These are phyloP conservation scores for Fabrea salina DNA, from an alignment of 169 alveolate species.

Conservation along the genomic window DNA sequence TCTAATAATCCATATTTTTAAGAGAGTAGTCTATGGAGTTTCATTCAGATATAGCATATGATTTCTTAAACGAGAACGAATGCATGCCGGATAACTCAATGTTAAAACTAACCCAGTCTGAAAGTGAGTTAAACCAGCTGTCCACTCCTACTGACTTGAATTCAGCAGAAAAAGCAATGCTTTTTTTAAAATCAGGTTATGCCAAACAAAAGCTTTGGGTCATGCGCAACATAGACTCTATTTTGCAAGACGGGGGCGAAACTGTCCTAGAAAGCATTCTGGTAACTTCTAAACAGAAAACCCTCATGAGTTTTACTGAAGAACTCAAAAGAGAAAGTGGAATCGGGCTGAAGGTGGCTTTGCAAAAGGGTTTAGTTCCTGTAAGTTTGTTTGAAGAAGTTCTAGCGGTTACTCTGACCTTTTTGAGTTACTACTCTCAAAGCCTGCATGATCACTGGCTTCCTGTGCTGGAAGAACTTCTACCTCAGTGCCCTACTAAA, in stretches of 20 bases:
- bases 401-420: neutral
- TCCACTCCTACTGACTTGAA: neutral
- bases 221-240: neutral
- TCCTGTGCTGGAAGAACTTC: neutral
- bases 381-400: neutral
- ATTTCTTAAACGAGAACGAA: too few species aligned
- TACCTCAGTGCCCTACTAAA: neutral
- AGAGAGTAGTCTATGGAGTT: too few species aligned
- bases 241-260: neutral
- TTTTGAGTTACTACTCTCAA: constrained; percentile 8
- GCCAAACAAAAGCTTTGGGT: constrained; percentile 14
- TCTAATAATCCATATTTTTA: too few species aligned
- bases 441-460: neutral
- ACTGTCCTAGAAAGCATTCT: neutral
- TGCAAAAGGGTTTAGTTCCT: neutral
- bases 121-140: neutral
- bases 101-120: neutral
- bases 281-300: neutral
- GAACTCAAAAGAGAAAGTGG: neutral
- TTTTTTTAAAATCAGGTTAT: neutral
- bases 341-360: neutral
- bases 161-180: neutral
- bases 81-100: neutral
- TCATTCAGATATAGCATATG: too few species aligned
- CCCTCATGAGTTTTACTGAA: constrained; percentile 3